A percentile compares a stretch with the other conserved stretches of the same genome.
Evolutionary conservation across 2,329 filamentous ascomycete genomes (phyloP).

Genomic region (Hymenoscyphus albidus): DNA sequence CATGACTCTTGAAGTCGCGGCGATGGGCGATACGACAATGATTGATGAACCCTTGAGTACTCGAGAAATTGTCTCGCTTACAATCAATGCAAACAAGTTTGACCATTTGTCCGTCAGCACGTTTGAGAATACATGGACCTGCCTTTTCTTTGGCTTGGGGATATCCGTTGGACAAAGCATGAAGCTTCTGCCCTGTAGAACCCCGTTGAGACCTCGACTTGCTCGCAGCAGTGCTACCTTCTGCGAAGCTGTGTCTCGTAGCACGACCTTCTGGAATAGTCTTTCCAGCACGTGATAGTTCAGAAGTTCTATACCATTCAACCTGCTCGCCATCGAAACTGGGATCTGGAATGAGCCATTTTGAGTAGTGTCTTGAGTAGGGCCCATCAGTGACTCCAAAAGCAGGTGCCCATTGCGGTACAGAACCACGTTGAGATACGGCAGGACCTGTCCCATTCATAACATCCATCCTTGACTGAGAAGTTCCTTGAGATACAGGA

Average conservation of each 20-base stretch:
- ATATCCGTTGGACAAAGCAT: conserved; percentile 67
- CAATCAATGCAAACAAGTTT: conserved; percentile 90
- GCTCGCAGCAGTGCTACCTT: conserved; percentile 41
- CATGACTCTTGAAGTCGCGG: conserved; percentile 91
- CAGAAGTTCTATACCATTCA: conserved; percentile 34
- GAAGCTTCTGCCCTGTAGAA: conserved; percentile 59
- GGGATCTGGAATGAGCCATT: conserved; percentile 88
- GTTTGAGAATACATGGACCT: conserved; percentile 79
- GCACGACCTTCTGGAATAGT: conserved; percentile 64
- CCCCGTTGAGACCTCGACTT: conserved; percentile 56
- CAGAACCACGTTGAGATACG: conserved; percentile 58
- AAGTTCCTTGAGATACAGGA: conserved; percentile 65
- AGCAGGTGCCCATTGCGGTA: conserved; percentile 75
- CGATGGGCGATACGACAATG: conserved; percentile 96
- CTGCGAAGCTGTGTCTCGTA: conserved; percentile 70
- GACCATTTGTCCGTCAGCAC: conserved; percentile 79
- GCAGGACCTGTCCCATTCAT: conserved; percentile 71
- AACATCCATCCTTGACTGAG: conserved; percentile 65
- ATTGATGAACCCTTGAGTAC: conserved; percentile 98
- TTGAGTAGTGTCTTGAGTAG: conserved; percentile 89
- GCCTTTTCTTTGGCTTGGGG: conserved; percentile 74
- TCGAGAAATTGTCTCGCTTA: conserved; percentile 85
- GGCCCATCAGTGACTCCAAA: conserved; percentile 91
- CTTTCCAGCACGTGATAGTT: conserved; percentile 37
- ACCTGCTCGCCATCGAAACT: conserved; percentile 70